Percentiles rank a stretch among this genome's conserved stretches.
Conservation (phyloP, 2,329 filamentous ascomycete species). For the Sclerotinia minor region DNA sequence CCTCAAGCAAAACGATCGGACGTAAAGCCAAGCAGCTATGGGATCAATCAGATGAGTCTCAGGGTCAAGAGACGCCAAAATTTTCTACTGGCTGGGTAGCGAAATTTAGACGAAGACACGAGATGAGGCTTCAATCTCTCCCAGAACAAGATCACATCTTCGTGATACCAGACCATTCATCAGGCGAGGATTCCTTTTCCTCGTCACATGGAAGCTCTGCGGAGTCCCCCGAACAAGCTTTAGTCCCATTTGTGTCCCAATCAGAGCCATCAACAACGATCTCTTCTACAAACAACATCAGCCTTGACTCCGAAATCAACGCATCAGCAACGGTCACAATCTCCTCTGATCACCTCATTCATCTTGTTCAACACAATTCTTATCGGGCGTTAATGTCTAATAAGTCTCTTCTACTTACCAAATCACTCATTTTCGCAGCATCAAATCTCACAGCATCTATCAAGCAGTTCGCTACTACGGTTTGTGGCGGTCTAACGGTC, state of each 20-base stretch:
- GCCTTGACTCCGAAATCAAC: neutral
- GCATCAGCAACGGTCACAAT: constrained; percentile 16
- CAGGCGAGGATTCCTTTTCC: neutral
- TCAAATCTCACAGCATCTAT: constrained; percentile 15
- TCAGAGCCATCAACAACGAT: neutral
- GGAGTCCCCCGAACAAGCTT: neutral
- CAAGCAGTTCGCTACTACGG: constrained; percentile 22
- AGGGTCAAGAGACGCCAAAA: constrained; percentile 25
- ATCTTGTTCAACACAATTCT: constrained; percentile 31
- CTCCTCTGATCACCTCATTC: constrained; percentile 30
- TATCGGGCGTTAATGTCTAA: constrained; percentile 29
- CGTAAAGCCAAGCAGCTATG: constrained; percentile 26
- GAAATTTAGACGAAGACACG: constrained; percentile 27
- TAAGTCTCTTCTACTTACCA: constrained; percentile 26
- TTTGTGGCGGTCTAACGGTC: constrained; percentile 26
- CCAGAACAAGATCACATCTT: constrained; percentile 15
- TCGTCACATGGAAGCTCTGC: neutral
- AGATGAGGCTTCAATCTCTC: constrained; percentile 16
- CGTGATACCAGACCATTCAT: neutral
- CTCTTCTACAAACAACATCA: neutral
- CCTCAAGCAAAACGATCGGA: constrained; percentile 27
- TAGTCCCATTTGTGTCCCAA: neutral
- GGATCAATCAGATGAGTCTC: constrained; percentile 26
- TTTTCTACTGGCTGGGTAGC: constrained; percentile 29
- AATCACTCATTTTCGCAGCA: constrained; percentile 20